Evolutionary conservation across 352 stramenopile genomes (phyloP).

Genomic region (Phytophthora citricola): DNA sequence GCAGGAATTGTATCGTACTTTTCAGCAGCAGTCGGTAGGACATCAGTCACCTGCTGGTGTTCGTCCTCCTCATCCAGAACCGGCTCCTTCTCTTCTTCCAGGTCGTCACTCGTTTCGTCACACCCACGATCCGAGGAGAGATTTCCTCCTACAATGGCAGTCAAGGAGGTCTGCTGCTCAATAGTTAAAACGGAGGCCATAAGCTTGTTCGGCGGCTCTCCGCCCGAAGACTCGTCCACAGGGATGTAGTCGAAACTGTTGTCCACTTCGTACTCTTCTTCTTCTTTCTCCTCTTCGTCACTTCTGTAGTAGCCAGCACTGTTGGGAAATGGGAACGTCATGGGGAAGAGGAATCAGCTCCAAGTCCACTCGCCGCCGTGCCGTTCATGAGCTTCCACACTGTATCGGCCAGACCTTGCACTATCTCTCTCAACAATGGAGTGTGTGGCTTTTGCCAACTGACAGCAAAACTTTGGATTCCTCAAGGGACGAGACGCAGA

Average conservation of each 20-base stretch:
- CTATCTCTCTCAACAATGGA: conserved; percentile 5
- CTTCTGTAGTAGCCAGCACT: conserved; percentile 13
- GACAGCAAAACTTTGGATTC: conserved; percentile 1
- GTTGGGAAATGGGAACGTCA: not conserved
- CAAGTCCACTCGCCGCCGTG: conserved; percentile 31
- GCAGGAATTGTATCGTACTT: too few species aligned
- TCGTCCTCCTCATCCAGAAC: too few species aligned
- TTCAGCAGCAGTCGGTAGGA: too few species aligned
- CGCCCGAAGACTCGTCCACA: not conserved
- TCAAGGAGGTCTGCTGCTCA: conserved; percentile 5
- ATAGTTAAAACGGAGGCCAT: not conserved
- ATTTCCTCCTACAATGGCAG: too few species aligned
- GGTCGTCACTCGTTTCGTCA: not conserved
- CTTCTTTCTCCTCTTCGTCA: conserved; percentile 21
- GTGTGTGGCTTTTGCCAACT: conserved; percentile 17
- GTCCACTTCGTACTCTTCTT: conserved; percentile 12
- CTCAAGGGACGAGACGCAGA: conserved; percentile 23
- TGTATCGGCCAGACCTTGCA: conserved; percentile 13
- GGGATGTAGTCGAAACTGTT: conserved; percentile 19
- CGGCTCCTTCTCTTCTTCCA: too few species aligned
- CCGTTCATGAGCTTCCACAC: conserved; percentile 16
- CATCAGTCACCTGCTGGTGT: too few species aligned
- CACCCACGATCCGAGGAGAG: too few species aligned
- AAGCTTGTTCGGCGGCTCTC: not conserved
- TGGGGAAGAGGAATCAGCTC: conserved; percentile 7